These are phyloP conservation scores for Crithidia thermophila DNA, from an alignment of 208 protist genomes.

Conservation along the genomic window DNA sequence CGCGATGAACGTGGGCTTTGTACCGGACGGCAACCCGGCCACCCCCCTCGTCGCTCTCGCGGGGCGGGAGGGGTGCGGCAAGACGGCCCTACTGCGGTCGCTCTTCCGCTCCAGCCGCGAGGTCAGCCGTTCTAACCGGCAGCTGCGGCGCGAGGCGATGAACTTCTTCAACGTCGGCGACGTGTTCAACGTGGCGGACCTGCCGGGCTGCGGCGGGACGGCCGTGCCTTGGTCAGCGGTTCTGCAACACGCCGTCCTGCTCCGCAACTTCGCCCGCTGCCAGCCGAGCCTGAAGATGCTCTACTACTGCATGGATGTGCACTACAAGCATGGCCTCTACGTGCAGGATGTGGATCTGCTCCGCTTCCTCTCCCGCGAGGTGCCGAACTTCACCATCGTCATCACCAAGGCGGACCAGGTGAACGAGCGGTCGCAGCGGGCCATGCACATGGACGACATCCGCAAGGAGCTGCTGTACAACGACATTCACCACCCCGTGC, in stretches of 20 bases:
- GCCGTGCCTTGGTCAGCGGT: conserved; percentile 82
- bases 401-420: conserved; percentile 88
- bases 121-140: conserved; percentile 74
- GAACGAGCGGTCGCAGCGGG: conserved; percentile 38
- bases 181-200: conserved; percentile 86
- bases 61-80: conserved; percentile 67
- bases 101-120: conserved; percentile 75
- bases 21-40: conserved; percentile 85
- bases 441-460: conserved; percentile 61
- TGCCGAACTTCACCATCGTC: conserved; percentile 92
- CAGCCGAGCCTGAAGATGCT: conserved; percentile 90
- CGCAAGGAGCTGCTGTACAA: conserved; percentile 81
- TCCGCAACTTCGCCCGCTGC: conserved; percentile 80
- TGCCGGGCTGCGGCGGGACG: conserved; percentile 84
- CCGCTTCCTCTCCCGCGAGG: conserved; percentile 74
- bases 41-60: conserved; percentile 81
- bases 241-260: conserved; percentile 81
- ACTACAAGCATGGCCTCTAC: conserved; percentile 86
- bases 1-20: conserved; percentile 83
- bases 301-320: conserved; percentile 93
- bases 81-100: conserved; percentile 78
- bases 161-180: conserved; percentile 90
- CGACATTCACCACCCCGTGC: conserved; percentile 82
- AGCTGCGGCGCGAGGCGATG: conserved; percentile 79
- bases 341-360: conserved; percentile 90